Evolutionary conservation across 306 rosid species (phyloP), one percentile per base, ranked within the genome.

Genomic region (Pyrus pyrifolia): DNA sequence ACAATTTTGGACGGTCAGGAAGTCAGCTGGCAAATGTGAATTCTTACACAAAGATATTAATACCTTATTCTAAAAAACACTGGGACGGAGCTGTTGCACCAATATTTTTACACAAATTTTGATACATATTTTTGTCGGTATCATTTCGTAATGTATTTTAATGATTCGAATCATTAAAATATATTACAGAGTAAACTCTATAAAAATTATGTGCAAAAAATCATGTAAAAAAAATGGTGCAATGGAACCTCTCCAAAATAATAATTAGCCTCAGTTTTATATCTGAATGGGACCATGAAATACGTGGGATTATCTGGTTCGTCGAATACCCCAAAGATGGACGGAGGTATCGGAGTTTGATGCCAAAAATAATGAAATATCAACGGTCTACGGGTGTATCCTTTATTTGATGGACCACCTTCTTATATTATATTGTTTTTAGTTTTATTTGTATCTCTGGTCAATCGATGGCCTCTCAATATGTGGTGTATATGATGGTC

Each of bases 331-430:
- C 49, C 22, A 68, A 12, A 14, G 19, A 73, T 63, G 79, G 70
- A 79, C 60, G 77, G 70, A 57, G 65, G 17, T 12, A 64, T 70
- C 74, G 61, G 63, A 71, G 58, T 19, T 33, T 21, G 13, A 19
- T 71, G 68, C 70, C 9, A 4, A 38, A 70, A 27, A 73, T 51
- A 23, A 33, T 46, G 76, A 23, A 6, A 71, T 17, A n/a, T n/a
- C 62, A 31, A 69, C 22, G 71, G 72, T 77, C 58, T 70, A 42
- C 66, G 58, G 70, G 72, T 6, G 7, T 18, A 21, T 1, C 23
- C 12, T 44, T 55, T 10, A n/a, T 25, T 11, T 4, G 45, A 42
- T 14, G 21, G 53, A 49, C 53, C 53, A 49, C 19, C 55, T 15
- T 15, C 21, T 49, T 49, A 18, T 49, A 49, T 49, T 49, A 49